These are phyloP conservation scores for Bimuria novae-zelandiae DNA, from an alignment of 2,329 filamentous ascomycete genomes.

Conservation along the genomic window DNA sequence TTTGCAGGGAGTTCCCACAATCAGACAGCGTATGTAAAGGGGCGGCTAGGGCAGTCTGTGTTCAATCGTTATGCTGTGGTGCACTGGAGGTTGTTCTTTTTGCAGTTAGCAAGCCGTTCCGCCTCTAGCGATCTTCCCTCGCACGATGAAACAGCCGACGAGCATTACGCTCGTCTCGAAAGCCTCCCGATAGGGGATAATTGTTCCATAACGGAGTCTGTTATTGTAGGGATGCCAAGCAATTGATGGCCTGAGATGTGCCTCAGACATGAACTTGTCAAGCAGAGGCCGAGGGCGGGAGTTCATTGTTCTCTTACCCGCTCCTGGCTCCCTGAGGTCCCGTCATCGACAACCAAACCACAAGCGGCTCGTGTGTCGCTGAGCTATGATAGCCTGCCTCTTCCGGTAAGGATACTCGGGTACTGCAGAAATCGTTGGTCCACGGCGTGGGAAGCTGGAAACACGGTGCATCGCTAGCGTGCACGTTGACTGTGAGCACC, in stretches of 20 bases:
- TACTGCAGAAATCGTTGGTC: slow-evolving; percentile 5
- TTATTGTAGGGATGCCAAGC: no score
- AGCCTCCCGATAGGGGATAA: background rate
- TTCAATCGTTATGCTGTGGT: background rate
- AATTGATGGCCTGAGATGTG: no score
- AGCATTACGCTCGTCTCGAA: slow-evolving; percentile 11
- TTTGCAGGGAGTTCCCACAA: no score
- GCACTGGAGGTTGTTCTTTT: background rate
- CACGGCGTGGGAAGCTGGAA: slow-evolving; percentile 2
- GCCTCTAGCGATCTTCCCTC: slow-evolving; percentile 28
- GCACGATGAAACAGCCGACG: slow-evolving; percentile 36
- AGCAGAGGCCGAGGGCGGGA: no score
- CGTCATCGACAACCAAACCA: background rate
- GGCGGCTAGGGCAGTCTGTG: no score
- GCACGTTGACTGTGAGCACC: background rate
- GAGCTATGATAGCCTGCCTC: slow-evolving; percentile 15
- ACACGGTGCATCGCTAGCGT: background rate
- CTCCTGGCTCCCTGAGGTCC: background rate
- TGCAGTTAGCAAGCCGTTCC: slow-evolving; percentile 25
- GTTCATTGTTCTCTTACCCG: background rate
- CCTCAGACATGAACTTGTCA: no score
- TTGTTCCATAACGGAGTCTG: background rate
- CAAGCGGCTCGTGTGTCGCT: slow-evolving; percentile 10
- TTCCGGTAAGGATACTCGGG: slow-evolving; percentile 13
- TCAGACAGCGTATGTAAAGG: no score